Percentiles rank a stretch among this genome's conserved stretches.
These are phyloP conservation scores for Pseudocercospora vitis DNA, from an alignment of 2,329 filamentous ascomycete genomes.

Conservation along the genomic window DNA sequence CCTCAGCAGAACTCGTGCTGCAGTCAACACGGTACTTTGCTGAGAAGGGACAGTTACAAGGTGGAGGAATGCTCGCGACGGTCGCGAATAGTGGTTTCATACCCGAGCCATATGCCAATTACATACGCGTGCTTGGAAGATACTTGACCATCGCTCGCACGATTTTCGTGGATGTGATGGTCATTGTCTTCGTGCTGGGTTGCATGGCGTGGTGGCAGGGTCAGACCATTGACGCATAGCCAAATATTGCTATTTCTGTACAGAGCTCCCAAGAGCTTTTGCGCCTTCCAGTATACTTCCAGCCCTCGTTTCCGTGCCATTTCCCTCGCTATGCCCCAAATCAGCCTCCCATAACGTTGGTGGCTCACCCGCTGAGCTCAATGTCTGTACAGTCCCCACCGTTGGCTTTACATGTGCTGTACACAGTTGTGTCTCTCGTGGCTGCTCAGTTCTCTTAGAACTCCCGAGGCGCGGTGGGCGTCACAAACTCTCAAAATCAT, in stretches of 20 bases:
- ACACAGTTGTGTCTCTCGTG: too few species aligned
- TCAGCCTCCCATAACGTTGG: too few species aligned
- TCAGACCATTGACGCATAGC: slow-evolving; percentile 22
- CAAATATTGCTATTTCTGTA: not conserved
- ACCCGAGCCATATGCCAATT: slow-evolving; percentile 63
- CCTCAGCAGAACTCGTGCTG: slow-evolving; percentile 71
- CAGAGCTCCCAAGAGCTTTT: not conserved
- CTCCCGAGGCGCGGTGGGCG: too few species aligned
- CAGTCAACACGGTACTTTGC: slow-evolving; percentile 70
- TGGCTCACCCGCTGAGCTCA: too few species aligned
- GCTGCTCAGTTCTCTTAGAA: too few species aligned
- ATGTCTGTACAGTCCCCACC: too few species aligned
- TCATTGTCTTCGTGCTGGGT: slow-evolving; percentile 74
- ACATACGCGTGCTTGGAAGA: slow-evolving; percentile 60
- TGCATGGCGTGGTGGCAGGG: slow-evolving; percentile 52
- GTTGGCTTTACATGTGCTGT: too few species aligned
- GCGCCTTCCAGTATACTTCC: not conserved
- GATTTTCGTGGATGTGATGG: slow-evolving; percentile 70
- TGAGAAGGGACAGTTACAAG: slow-evolving; percentile 60
- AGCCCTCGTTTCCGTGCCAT: too few species aligned
- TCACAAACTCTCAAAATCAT: not conserved
- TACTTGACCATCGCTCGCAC: slow-evolving; percentile 72
- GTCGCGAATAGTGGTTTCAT: slow-evolving; percentile 59
- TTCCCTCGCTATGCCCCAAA: too few species aligned
- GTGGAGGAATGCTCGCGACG: slow-evolving; percentile 63